phyloP scores from a whole-genome alignment of 2,329 filamentous ascomycete genomes.

The Colletotrichum gigasporum region DNA sequence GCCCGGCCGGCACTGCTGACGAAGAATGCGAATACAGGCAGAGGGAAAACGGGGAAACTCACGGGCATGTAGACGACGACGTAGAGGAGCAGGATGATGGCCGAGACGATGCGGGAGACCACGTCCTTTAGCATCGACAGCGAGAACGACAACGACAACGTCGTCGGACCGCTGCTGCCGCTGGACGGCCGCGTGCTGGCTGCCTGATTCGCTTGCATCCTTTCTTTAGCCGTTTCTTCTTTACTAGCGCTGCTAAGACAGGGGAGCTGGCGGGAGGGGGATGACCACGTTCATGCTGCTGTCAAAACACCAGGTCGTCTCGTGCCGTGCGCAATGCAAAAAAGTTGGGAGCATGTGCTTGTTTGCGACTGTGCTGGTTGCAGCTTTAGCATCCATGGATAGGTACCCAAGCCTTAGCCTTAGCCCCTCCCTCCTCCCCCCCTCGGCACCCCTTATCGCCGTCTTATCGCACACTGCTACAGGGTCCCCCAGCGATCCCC shows the following conservation, averaged over 20 bases:
- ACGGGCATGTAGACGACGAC: slow-evolving; percentile 19
- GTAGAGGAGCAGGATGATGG: slow-evolving; percentile 12
- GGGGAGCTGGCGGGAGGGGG: not conserved
- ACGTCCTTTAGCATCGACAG: not conserved
- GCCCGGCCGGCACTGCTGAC: too few species aligned
- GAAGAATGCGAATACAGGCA: too few species aligned
- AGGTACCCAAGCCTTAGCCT: too few species aligned
- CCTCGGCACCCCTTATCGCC: slow-evolving; percentile 21
- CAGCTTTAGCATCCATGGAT: too few species aligned
- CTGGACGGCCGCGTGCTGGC: not conserved
- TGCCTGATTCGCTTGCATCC: not conserved
- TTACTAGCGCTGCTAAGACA: not conserved
- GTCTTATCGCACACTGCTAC: too few species aligned
- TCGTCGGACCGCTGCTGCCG: not conserved
- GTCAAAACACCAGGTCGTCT: slow-evolving; percentile 27
- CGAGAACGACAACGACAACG: not conserved
- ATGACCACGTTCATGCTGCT: slow-evolving; percentile 23
- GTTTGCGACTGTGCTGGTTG: not conserved
- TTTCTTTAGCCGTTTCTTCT: not conserved
- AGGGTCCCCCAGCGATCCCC: too few species aligned
- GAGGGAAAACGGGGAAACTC: not conserved
- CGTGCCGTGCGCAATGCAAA: slow-evolving; percentile 17
- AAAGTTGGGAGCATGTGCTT: not conserved
- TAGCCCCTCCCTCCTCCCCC: not conserved
- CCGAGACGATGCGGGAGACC: not conserved